Evolutionary conservation across 768 basidiomycete genomes (phyloP).

Genomic region (Zangia roseola): DNA sequence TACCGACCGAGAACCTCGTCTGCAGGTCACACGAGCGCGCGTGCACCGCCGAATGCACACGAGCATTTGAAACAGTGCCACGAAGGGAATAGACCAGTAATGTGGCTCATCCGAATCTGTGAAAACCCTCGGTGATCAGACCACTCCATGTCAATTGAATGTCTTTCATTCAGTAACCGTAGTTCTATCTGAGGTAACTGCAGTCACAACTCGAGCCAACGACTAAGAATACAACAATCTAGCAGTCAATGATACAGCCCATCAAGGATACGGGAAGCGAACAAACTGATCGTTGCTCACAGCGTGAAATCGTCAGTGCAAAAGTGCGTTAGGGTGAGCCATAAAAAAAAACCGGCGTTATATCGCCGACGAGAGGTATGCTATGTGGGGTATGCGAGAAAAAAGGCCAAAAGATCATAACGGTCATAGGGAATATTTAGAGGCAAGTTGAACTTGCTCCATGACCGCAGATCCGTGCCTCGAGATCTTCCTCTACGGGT

Average conservation of each 20-base stretch:
- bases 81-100: no score
- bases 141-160: no score
- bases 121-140: no score
- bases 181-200: neutral
- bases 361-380: slow-evolving; percentile 2
- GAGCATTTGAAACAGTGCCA: no score
- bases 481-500: slow-evolving; percentile 16
- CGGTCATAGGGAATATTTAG: neutral
- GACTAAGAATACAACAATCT: slow-evolving; percentile 28
- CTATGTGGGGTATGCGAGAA: neutral
- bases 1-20: no score
- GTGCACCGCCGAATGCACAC: no score
- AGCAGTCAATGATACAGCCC: slow-evolving; percentile 19
- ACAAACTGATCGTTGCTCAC: slow-evolving; percentile 3
- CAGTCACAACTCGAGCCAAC: neutral
- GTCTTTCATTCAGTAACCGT: neutral
- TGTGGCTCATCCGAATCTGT: no score
- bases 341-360: slow-evolving; percentile 1
- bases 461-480: slow-evolving; percentile 12
- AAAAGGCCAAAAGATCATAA: no score
- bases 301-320: slow-evolving; percentile 3
- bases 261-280: neutral
- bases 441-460: neutral
- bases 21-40: no score
- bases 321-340: neutral